Conservation (phyloP, 306 rosid genomes). For the Cicer arietinum region DNA sequence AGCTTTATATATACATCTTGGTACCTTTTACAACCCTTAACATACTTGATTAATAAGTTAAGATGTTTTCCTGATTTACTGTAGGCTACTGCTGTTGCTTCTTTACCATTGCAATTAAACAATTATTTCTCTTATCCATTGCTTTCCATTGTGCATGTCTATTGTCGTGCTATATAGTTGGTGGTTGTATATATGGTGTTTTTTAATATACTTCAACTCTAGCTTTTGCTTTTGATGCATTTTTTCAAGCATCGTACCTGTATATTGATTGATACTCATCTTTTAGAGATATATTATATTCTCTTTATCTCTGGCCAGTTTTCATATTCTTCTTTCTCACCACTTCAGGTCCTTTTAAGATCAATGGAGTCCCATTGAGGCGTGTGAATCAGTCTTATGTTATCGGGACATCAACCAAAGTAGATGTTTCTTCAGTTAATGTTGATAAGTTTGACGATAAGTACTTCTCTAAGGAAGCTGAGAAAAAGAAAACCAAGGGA, state of each 20-base stretch:
- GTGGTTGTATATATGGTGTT: not conserved
- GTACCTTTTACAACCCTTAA: no score
- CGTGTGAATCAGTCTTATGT: constrained; percentile 69
- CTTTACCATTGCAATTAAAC: no score
- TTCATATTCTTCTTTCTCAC: not conserved
- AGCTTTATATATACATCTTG: no score
- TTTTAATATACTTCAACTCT: no score
- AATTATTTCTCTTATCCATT: not conserved
- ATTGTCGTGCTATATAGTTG: not conserved
- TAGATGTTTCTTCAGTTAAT: constrained; percentile 60
- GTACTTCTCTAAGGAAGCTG: constrained; percentile 57
- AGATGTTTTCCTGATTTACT: not conserved
- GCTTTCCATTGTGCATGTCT: not conserved
- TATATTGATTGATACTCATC: not conserved
- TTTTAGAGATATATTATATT: not conserved
- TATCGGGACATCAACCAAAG: constrained; percentile 65
- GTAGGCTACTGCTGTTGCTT: not conserved
- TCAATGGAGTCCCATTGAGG: constrained; percentile 73
- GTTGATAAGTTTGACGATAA: constrained; percentile 65
- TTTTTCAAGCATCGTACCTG: not conserved
- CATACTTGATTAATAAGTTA: not conserved
- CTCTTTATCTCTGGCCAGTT: not conserved
- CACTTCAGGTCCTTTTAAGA: constrained; percentile 64
- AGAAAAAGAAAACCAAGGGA: constrained; percentile 60
- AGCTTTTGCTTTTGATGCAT: not conserved